These are phyloP conservation scores for Colletotrichum godetiae DNA, from an alignment of 2,329 filamentous ascomycete genomes.

Conservation along the genomic window DNA sequence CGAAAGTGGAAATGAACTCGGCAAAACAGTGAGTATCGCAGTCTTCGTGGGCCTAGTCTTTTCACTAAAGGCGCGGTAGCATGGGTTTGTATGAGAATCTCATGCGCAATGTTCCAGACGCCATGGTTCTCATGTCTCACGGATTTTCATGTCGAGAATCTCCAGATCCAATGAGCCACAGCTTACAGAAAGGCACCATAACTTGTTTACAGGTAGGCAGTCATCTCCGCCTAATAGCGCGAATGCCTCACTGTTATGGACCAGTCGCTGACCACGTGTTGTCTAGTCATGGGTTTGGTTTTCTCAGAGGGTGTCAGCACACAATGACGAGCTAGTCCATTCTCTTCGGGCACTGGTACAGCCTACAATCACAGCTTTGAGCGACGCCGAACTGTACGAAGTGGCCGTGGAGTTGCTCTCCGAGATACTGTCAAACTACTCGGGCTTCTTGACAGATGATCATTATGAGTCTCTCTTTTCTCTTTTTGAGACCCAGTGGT, in stretches of 20 bases:
- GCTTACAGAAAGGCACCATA: slow-evolving; percentile 65
- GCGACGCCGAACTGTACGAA: slow-evolving; percentile 68
- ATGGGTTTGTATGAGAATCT: slow-evolving; percentile 53
- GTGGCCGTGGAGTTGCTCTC: slow-evolving; percentile 72
- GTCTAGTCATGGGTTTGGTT: slow-evolving; percentile 79
- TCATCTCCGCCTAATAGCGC: background rate
- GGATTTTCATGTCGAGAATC: slow-evolving; percentile 43
- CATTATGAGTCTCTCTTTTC: slow-evolving; percentile 68
- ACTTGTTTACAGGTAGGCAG: slow-evolving; percentile 68
- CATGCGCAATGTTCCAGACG: slow-evolving; percentile 53
- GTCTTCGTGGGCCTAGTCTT: background rate
- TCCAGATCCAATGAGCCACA: slow-evolving; percentile 41
- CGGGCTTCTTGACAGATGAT: slow-evolving; percentile 68
- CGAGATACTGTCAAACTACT: slow-evolving; percentile 74
- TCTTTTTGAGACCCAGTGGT: slow-evolving; percentile 72
- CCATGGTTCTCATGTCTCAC: slow-evolving; percentile 51
- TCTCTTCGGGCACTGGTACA: slow-evolving; percentile 70
- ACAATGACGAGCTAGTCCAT: slow-evolving; percentile 66
- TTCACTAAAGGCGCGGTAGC: slow-evolving; percentile 39
- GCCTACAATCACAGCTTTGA: slow-evolving; percentile 70
- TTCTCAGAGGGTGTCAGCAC: slow-evolving; percentile 71
- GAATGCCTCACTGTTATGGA: background rate
- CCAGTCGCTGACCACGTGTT: slow-evolving; percentile 19
- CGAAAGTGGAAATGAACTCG: slow-evolving; percentile 73
- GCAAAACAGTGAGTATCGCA: slow-evolving; percentile 61